Percentiles rank a stretch among this genome's conserved stretches.
These are phyloP conservation scores for Pestalotiopsis sp. DNA, from an alignment of 2,329 filamentous ascomycete species.

Conservation along the genomic window DNA sequence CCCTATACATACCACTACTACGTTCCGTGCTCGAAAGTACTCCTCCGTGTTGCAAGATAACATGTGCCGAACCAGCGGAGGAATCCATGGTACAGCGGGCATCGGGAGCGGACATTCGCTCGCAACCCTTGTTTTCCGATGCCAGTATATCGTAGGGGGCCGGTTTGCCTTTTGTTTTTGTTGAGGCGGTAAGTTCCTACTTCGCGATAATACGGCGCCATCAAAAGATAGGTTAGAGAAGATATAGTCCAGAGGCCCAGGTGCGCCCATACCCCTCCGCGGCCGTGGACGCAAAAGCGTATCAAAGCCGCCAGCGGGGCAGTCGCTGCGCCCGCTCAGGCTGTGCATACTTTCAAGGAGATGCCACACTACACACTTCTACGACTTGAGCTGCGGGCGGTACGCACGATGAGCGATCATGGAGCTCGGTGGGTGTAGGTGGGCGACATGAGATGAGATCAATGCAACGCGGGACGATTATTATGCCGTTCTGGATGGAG, in stretches of 20 bases:
- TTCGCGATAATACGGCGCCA: background rate
- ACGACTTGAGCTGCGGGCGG: background rate
- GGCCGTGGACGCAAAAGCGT: conserved; percentile 3
- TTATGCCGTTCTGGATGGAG: conserved; percentile 6
- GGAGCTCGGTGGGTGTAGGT: background rate
- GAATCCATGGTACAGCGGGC: background rate
- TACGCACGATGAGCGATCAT: conserved; percentile 6
- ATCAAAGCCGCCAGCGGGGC: background rate
- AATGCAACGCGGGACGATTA: conserved; percentile 6
- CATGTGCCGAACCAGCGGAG: background rate
- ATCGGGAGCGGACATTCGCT: background rate
- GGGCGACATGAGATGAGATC: conserved; percentile 4
- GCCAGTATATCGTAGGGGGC: background rate
- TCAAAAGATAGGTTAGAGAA: background rate
- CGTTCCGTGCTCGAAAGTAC: background rate
- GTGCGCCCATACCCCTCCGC: background rate
- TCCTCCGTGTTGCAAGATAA: background rate
- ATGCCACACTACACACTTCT: background rate
- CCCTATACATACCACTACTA: background rate
- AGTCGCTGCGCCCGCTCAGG: background rate
- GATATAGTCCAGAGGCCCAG: background rate
- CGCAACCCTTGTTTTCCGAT: background rate
- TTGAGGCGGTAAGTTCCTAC: background rate
- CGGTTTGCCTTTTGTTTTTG: background rate
- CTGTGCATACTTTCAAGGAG: background rate